Evolutionary conservation across 345 rosid genomes (phyloP).

Genomic region (Angophora floribunda): DNA sequence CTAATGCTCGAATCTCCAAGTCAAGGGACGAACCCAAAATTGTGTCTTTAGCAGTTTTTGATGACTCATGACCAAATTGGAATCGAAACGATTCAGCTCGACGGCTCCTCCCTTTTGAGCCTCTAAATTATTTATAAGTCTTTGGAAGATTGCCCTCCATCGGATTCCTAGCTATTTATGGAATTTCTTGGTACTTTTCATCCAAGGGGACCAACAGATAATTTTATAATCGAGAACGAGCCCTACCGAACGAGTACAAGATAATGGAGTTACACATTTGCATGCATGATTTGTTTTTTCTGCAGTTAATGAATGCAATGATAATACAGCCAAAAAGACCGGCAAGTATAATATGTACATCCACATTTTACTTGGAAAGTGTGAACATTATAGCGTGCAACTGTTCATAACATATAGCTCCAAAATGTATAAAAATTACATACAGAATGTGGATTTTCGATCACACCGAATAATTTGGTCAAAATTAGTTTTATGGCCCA

Average conservation of each 20-base stretch:
- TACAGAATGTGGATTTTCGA: neutral
- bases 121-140: neutral
- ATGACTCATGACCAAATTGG: neutral
- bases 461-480: neutral
- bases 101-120: neutral
- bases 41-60: neutral
- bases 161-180: neutral
- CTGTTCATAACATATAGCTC: neutral
- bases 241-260: neutral
- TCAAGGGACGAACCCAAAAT: neutral
- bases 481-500: neutral
- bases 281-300: neutral
- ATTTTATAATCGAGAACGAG: neutral
- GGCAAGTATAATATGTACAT: neutral
- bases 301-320: neutral
- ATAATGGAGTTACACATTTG: neutral
- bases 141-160: neutral
- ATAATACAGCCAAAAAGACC: neutral
- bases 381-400: neutral
- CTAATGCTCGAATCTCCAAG: neutral
- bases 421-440: neutral
- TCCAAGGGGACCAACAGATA: neutral
- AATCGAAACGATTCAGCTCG: neutral
- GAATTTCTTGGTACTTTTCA: neutral
- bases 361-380: neutral